Base-by-base conservation (phyloP, 2,329 filamentous ascomycete species). In the Calonectria leucothoes region DNA sequence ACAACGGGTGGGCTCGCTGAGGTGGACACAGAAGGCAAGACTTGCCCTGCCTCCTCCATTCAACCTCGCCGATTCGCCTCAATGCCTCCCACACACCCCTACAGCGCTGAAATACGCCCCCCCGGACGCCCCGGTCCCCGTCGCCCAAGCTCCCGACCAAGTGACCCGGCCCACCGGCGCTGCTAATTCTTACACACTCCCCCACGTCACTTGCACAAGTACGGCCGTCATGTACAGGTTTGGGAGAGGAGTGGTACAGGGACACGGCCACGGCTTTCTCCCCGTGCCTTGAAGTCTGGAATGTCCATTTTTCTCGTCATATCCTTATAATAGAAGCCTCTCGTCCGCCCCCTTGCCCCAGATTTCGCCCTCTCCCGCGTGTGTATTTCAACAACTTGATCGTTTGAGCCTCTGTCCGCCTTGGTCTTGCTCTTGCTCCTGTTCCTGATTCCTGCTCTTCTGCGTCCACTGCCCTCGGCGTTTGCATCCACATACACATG, bases 321-420 rank as follows among this genome's bases (percentile, higher is more conserved):
- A 75, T 72, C 73, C 77, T 79, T 81, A 81, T 81, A 73, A 81
- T 80, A 81, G 75, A 73, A 76, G 72, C 73, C 71, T 64, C 63
- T 61, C 57, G 48, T 73, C 69, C 72, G 64, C 73, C 75, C 75
- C 69, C 52, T 72, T 51, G 59, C 71, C 49, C 72, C 39, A 25
- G 49, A 51, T 49, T 55, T 55, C 52, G 49, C 55, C 31, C 52
- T 51, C 63, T 25, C 27, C 37, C n/a, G 17, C 25, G 27, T n/a
- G 59, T 42, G 37, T 64, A 27, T 35, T 42, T 15, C 39, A 45
- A n/a, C 67, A 51, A 65, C 66, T 27, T 37, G 42, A 31, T 35
- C n/a, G 35, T 72, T 64, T 68, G 39, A 33, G 31, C 27, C 39
- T 29, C 51, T 20, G n/a, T 35, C 37, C 7, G 20, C 20, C 33